Evolutionary conservation across 805 yeast species (phyloP), one percentile per base, ranked within the genome.

Genomic region (Ogataea pilisensis): DNA sequence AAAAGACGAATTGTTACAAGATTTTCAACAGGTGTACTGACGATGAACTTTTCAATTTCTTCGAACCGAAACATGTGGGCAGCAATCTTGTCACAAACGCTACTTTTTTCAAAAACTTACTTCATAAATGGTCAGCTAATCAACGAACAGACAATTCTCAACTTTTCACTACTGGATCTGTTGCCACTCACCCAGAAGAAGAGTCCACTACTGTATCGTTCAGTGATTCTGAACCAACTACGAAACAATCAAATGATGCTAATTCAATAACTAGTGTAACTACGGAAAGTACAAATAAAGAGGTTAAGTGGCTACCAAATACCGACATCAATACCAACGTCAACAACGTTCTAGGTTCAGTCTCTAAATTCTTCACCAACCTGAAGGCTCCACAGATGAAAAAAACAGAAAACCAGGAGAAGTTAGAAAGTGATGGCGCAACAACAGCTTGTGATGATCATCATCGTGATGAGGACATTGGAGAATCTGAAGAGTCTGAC

Each of bases 11-110:
- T 40, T 80, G 79, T 49, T 84, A 66, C 52, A 52, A 66, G 28
- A 63, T 80, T 1, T 85, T 82, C 58, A 68, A 77, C 47, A 50
- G 55, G 20, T 61, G 60, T 37, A 82, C 90, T 0, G 90, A 83
- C 53, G 83, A 80, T 53, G 85, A 85, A 51, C 60, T 84, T 28
- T 84, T 83, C 59, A 64, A 61, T 39, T 61, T 63, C 36, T 63
- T 63, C 39, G 65, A 60, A 38, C 67, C 68, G 2, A 51, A 45
- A 33, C 67, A 63, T 39, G 53, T 51, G 8, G 51, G 56, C 13
- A 51, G 45, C 6, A 35, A 37, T 4, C 17, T 34, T 16, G 30
- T 32, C 2, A 24, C 37, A 16, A 35, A 37, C 3, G 26, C 31
- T 8, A 34, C 37, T 9, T 39, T 49, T 13, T 40, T 54, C 34